A percentile compares a stretch with the other conserved stretches of the same genome.
These are phyloP conservation scores for Avena sativa DNA, from an alignment of 176 grass and related monocot genomes.

Conservation along the genomic window DNA sequence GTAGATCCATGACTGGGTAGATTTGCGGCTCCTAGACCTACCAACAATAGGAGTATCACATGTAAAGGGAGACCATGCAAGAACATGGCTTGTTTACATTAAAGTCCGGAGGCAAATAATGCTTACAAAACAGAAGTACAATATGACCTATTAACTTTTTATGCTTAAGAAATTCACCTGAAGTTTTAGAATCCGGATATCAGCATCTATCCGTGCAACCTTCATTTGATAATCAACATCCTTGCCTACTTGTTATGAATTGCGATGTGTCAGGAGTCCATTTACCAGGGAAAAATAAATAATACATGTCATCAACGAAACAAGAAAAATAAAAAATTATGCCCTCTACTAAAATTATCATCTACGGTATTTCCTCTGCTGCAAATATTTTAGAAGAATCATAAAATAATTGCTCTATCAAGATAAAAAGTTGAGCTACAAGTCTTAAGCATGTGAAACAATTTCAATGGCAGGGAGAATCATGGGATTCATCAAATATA, in stretches of 20 bases:
- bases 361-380: conserved; percentile 21
- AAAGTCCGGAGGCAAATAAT: conserved; percentile 20
- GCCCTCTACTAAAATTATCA: conserved; percentile 9
- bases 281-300: background rate
- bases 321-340: conserved; percentile 2
- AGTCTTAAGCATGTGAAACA: conserved; percentile 32
- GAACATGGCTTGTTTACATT: background rate
- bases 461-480: background rate
- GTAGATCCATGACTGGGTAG: background rate
- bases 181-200: conserved; percentile 91
- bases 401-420: conserved; percentile 28
- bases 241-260: conserved; percentile 63
- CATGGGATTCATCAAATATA: background rate
- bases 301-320: background rate
- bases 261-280: conserved; percentile 28
- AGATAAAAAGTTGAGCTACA: conserved; percentile 12
- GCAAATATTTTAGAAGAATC: conserved; percentile 20
- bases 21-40: conserved; percentile 6
- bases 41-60: background rate
- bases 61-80: background rate
- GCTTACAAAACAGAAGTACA: conserved; percentile 30
- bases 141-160: conserved; percentile 2
- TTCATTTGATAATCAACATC: conserved; percentile 70
- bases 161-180: conserved; percentile 63
- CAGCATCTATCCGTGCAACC: conserved; percentile 74